Evolutionary conservation across 2,329 filamentous ascomycete species (phyloP).

Genomic region (Leptographium lundbergii): DNA sequence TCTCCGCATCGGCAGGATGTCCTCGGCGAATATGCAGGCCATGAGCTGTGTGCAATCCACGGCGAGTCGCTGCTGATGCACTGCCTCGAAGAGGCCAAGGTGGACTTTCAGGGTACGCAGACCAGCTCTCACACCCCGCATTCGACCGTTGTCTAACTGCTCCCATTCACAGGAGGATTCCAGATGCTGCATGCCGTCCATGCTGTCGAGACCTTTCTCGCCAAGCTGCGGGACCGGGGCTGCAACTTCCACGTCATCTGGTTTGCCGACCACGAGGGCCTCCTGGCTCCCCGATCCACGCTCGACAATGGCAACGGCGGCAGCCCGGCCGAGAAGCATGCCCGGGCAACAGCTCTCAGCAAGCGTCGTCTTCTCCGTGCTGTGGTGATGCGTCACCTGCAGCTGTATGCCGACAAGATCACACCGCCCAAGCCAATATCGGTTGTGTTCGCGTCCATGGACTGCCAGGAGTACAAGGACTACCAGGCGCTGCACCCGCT

Average conservation of each 20-base stretch:
- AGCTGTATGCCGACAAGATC: conserved; percentile 7
- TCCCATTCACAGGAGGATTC: conserved; percentile 37
- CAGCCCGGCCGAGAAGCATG: conserved; percentile 25
- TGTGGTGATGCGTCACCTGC: conserved; percentile 52
- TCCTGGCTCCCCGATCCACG: conserved; percentile 14
- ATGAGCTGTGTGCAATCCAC: conserved; percentile 60
- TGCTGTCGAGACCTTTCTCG: conserved; percentile 53
- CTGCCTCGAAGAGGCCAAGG: conserved; percentile 45
- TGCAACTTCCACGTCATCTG: conserved; percentile 63
- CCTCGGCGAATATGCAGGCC: conserved; percentile 63
- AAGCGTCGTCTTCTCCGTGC: conserved; percentile 52
- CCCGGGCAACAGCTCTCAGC: conserved; percentile 13
- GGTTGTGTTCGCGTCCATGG: conserved; percentile 29
- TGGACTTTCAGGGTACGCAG: conserved; percentile 47
- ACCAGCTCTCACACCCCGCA: not conserved
- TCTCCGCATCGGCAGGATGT: conserved; percentile 39
- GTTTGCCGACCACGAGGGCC: conserved; percentile 42
- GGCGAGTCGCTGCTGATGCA: conserved; percentile 59
- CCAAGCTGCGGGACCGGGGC: conserved; percentile 44
- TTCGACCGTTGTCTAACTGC: not conserved
- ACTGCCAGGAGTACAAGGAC: conserved; percentile 34
- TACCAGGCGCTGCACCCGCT: conserved; percentile 43
- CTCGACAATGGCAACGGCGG: conserved; percentile 16
- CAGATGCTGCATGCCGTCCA: conserved; percentile 61
- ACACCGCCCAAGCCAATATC: conserved; percentile 9